phyloP scores from a whole-genome alignment of 2,329 filamentous ascomycete genomes.

The Phialemonium atrogriseum region DNA sequence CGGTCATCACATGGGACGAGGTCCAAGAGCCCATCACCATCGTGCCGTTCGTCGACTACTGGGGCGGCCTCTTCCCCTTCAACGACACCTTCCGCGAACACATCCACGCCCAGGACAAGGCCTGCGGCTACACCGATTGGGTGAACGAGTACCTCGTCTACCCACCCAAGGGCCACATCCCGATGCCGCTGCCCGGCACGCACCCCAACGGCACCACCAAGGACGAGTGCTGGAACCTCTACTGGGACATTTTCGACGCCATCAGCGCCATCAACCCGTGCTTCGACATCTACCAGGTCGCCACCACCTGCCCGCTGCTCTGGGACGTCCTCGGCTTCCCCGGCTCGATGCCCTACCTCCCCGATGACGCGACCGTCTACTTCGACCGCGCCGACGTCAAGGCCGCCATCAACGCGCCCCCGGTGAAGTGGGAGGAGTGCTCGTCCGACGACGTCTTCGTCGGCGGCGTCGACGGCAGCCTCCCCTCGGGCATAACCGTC shows the following conservation, averaged over 20 bases:
- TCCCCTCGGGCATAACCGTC: conserved; percentile 45
- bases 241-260: conserved; percentile 44
- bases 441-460: conserved; percentile 25
- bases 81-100: conserved; percentile 49
- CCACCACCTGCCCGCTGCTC: conserved; percentile 60
- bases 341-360: conserved; percentile 54
- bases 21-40: conserved; percentile 38
- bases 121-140: conserved; percentile 56
- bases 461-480: conserved; percentile 38
- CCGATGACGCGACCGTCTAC: conserved; percentile 54
- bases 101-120: conserved; percentile 41
- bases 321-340: conserved; percentile 66
- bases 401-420: conserved; percentile 60
- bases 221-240: conserved; percentile 48
- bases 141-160: conserved; percentile 55
- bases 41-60: conserved; percentile 53
- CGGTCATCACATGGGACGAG: conserved; percentile 45
- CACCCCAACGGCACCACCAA: conserved; percentile 24
- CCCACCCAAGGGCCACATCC: conserved; percentile 56
- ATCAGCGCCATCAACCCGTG: conserved; percentile 60
- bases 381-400: conserved; percentile 67
- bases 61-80: conserved; percentile 51
- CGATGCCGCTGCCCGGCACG: conserved; percentile 34
- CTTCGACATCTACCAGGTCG: conserved; percentile 70
- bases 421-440: conserved; percentile 34